Base-by-base conservation (phyloP, 768 basidiomycete species). In the Kwoniella newhampshirensis region DNA sequence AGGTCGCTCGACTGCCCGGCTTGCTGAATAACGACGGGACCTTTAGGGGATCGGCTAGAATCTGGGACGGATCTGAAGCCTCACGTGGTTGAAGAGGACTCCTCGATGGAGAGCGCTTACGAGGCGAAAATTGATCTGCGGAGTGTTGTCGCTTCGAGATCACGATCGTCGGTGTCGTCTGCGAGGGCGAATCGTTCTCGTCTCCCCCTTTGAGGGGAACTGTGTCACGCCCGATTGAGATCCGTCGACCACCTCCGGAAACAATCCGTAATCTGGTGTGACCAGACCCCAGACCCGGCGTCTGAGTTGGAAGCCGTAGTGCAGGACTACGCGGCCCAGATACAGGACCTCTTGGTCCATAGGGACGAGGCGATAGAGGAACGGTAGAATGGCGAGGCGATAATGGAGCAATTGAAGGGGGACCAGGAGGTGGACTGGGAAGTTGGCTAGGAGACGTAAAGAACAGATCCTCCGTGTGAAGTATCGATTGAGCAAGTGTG, bases 131-230 rank as follows among this genome's bases (percentile, higher is more conserved):
- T n/a, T 70, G 65, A 37, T 76, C 75, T 27, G 56, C 54, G 5
- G 75, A 76, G 23, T 68, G 71, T 37, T 69, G 68, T 21, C 75
- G 60, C 36, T 76, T 76, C 1, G 58, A 15, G 18, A 57, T 12
- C 27, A 47, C 35, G 2, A 32, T 35, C 2, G 54, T 43, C 2
- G 66, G 60, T 13, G 61, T 58, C 1, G 27, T 43, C 8, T 47
- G 49, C 11, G 62, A 15, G 12, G 25, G 13, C 7, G 30, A n/a
- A 18, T 59, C 59, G 39, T 58, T 51, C 11, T 62, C 59, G 18
- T 59, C 51, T 0, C 54, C 53, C 21, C 51, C 57, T 42, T 63
- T 65, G 25, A 74, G 51, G 12, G 70, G 72, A 4, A 70, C 47
- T 3, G 59, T 70, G 25, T 68, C 68, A 17, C 74, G 62, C n/a